A percentile compares a stretch with the other conserved stretches of the same genome.
Conservation (phyloP, 345 rosid species). For the Bretschneidera sinensis region DNA sequence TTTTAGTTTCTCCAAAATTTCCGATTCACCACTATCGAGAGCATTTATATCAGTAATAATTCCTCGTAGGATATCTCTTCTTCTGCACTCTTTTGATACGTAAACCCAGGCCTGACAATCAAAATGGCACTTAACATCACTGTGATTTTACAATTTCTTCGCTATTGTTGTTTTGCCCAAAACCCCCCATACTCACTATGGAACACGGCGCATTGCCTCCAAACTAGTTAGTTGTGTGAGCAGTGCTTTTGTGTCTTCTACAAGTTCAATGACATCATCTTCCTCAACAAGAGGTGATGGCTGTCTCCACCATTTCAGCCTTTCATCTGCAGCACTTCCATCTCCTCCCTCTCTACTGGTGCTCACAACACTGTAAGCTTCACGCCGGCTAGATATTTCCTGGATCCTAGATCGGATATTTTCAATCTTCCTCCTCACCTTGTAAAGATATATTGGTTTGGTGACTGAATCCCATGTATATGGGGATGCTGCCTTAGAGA, state of each 20-base stretch:
- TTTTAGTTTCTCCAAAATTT: slow-evolving; percentile 13
- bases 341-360: neutral
- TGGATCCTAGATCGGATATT: slow-evolving; percentile 5
- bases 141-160: neutral
- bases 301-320: slow-evolving; percentile 13
- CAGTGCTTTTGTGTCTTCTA: too few relatives aligned
- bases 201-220: slow-evolving; percentile 11
- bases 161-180: slow-evolving; percentile 21
- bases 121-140: slow-evolving; percentile 16
- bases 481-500: neutral
- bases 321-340: slow-evolving; percentile 10
- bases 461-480: neutral
- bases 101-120: slow-evolving; percentile 19
- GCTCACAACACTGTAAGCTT: neutral
- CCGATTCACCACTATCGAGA: too few relatives aligned
- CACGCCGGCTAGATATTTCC: slow-evolving; percentile 2
- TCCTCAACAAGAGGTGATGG: too few relatives aligned
- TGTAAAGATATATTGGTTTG: slow-evolving; percentile 11
- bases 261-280: too few relatives aligned
- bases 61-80: slow-evolving; percentile 9
- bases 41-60: slow-evolving; percentile 2
- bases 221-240: neutral
- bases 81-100: slow-evolving; percentile 14
- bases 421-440: slow-evolving; percentile 18
- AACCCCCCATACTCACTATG: slow-evolving; percentile 16